Evolutionary conservation across 495 filamentous ascomycete species (phyloP).

Genomic region (Aspergillus kassunensis): DNA sequence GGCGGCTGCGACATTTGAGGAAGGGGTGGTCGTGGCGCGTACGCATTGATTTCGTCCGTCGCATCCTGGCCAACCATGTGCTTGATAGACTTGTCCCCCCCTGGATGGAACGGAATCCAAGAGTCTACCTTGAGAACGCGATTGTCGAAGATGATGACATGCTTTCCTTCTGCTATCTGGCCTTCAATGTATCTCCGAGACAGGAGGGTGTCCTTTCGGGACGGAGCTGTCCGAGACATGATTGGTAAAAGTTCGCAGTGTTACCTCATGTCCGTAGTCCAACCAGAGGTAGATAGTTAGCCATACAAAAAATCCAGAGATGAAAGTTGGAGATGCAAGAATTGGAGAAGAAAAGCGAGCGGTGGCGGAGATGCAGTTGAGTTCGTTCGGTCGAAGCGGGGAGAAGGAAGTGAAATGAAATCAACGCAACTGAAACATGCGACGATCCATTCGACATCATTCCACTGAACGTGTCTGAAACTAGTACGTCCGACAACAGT

Average conservation of each 20-base stretch:
- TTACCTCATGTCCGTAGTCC: too few species aligned
- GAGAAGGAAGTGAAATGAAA: constrained; percentile 14
- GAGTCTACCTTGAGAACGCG: constrained; percentile 83
- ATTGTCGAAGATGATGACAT: constrained; percentile 74
- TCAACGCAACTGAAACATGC: constrained; percentile 17
- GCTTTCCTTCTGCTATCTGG: constrained; percentile 80
- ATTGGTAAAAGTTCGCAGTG: too few species aligned
- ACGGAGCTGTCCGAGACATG: constrained; percentile 7
- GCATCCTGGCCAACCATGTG: constrained; percentile 98
- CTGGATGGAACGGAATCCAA: constrained; percentile 86
- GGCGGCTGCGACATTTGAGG: background rate
- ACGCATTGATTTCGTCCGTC: constrained; percentile 92
- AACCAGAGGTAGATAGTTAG: too few species aligned
- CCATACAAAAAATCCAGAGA: too few species aligned
- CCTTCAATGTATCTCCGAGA: constrained; percentile 78
- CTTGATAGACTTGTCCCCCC: constrained; percentile 84
- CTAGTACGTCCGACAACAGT: background rate
- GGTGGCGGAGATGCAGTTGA: background rate
- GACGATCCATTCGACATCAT: background rate
- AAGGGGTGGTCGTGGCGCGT: constrained; percentile 33
- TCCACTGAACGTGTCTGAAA: background rate
- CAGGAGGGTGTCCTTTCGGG: constrained; percentile 49
- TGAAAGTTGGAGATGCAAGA: too few species aligned
- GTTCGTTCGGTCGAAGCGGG: background rate
- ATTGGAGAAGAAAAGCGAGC: background rate